Evolutionary conservation across 805 yeast genomes (phyloP), one percentile per base, ranked within the genome.

Genomic region (Spathaspora hagerdaliae): DNA sequence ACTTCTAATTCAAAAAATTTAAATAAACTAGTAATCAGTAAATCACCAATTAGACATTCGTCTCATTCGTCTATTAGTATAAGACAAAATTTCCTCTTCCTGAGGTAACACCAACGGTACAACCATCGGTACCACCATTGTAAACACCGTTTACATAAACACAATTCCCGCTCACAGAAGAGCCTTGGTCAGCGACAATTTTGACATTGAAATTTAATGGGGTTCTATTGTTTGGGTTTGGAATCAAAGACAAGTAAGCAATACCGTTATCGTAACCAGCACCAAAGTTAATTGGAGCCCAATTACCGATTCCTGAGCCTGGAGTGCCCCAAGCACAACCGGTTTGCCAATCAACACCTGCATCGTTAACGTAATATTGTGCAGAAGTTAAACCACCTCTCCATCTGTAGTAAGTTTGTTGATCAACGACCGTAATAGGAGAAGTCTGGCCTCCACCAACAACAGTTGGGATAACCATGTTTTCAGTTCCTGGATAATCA

Each of bases 21-120:
- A 19, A 19, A 19, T 19, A 19, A 19, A 19, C 24, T 2, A 3
- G 24, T 19, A 19, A 19, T 19, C 24, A 19, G 5, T 19, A 19
- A 19, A 19, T 19, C 4, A 19, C 5, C 4, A 19, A 3, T 19
- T 5, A 19, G 24, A 19, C 24, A 19, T 19, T 19, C 24, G 24
- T 19, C n/a, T 26, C 24, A 19, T 19, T 19, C 24, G 24, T 19
- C n/a, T 26, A 27, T n/a, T 36, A 26, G 41, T 88, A 89, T 53
- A 90, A 76, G 45, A 89, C 96, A 65, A 85, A 87, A 65, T 85
- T 76, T 51, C 96, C 97, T 53, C 71, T 72, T 67, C 99, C 98
- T 31, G 74, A 65, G 48, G 89, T 81, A 53, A 92, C 95, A 54
- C 95, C 83, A 53, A 85, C 96, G 44, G 98, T 92, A 81, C 98